These are phyloP conservation scores for Wickerhamiella cacticola DNA, from an alignment of 805 yeast species.

Conservation along the genomic window DNA sequence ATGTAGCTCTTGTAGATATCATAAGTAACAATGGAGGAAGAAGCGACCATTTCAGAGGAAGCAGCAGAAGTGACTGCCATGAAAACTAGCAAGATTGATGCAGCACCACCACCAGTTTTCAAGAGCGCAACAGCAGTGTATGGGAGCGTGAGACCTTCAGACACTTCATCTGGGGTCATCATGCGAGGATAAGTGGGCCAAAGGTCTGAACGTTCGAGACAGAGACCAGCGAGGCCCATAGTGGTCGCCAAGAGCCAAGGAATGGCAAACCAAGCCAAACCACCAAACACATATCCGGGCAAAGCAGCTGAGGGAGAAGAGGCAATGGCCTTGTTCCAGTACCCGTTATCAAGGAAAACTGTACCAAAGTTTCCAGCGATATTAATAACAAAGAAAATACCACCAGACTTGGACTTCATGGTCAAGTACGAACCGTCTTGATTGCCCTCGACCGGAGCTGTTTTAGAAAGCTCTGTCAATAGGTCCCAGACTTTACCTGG, in stretches of 20 bases:
- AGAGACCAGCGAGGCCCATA: constrained; percentile 74
- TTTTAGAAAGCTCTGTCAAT: constrained; percentile 43
- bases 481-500: constrained; percentile 71
- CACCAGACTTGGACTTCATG: constrained; percentile 74
- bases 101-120: constrained; percentile 84
- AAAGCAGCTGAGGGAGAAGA: constrained; percentile 72
- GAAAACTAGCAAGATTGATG: constrained; percentile 63
- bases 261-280: constrained; percentile 82
- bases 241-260: constrained; percentile 76
- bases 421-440: constrained; percentile 81
- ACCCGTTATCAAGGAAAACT: constrained; percentile 75
- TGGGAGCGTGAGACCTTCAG: constrained; percentile 59
- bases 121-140: constrained; percentile 71
- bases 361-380: constrained; percentile 85
- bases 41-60: constrained; percentile 84
- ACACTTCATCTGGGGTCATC: constrained; percentile 55
- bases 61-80: constrained; percentile 91
- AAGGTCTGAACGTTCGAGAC: constrained; percentile 52
- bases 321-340: constrained; percentile 82
- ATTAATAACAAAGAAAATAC: constrained; percentile 79
- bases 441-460: constrained; percentile 63
- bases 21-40: constrained; percentile 72
- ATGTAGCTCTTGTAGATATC: constrained; percentile 74
- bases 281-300: constrained; percentile 82
- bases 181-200: constrained; percentile 73